Percentiles rank a stretch among this genome's conserved stretches.
These are phyloP conservation scores for Umbelopsis ramanniana DNA, from an alignment of 192 early-diverging fungal genomes.

Conservation along the genomic window DNA sequence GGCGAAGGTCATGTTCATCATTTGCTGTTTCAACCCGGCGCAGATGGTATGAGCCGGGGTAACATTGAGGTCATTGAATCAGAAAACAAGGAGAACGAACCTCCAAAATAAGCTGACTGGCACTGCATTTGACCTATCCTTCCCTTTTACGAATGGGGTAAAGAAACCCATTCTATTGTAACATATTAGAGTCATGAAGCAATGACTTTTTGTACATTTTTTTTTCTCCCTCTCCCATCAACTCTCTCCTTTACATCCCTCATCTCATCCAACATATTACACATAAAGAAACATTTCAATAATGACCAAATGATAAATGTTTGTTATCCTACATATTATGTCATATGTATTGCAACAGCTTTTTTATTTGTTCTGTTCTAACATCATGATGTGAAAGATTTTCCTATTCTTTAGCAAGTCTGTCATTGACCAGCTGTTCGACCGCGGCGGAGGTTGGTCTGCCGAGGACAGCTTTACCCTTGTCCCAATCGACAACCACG, in stretches of 20 bases:
- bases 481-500: slow-evolving; percentile 44
- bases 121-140: background rate
- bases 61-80: slow-evolving; percentile 22
- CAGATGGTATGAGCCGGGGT: slow-evolving; percentile 17
- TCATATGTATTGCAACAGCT: too few species aligned
- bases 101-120: background rate
- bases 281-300: too few species aligned
- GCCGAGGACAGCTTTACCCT: slow-evolving; percentile 38
- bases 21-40: slow-evolving; percentile 31
- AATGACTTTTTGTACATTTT: slow-evolving; percentile 12
- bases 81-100: slow-evolving; percentile 25
- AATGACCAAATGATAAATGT: too few species aligned
- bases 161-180: too few species aligned
- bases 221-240: background rate
- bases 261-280: too few species aligned
- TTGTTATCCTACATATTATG: background rate
- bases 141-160: too few species aligned
- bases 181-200: too few species aligned
- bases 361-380: too few species aligned
- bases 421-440: slow-evolving; percentile 22
- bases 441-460: slow-evolving; percentile 30
- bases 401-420: background rate
- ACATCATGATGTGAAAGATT: background rate
- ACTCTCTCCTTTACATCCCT: background rate
- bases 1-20: slow-evolving; percentile 34